Conservation (phyloP, 352 stramenopile genomes). For the Saprolegnia diclina region DNA sequence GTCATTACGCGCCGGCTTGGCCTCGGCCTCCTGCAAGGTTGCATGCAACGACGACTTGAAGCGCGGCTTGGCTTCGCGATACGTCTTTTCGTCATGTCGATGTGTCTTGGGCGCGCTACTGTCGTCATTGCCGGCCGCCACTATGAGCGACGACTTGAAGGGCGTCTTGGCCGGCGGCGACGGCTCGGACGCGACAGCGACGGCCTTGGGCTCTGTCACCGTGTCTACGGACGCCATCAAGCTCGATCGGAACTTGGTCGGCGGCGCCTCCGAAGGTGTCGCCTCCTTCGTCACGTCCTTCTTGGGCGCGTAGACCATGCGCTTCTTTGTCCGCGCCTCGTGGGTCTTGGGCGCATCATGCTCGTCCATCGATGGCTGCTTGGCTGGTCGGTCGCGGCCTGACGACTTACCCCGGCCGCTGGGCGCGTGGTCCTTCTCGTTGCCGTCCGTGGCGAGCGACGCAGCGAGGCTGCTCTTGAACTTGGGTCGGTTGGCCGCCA, state of each 20-base stretch:
- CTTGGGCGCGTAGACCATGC: constrained; percentile 3
- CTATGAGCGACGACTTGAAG: constrained; percentile 1
- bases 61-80: not conserved
- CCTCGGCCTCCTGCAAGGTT: not conserved
- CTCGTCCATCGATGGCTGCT: not conserved
- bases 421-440: no score
- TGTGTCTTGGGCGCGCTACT: no score
- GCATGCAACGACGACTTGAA: constrained; percentile 11
- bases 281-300: not conserved
- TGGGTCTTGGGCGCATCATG: not conserved
- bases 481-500: constrained; percentile 1
- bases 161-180: not conserved
- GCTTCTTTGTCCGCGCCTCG: not conserved
- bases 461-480: constrained; percentile 11
- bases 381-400: not conserved
- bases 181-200: not conserved
- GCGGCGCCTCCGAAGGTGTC: not conserved
- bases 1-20: not conserved
- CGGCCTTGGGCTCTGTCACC: not conserved
- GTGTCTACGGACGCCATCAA: not conserved
- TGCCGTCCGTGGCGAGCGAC: not conserved
- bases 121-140: not conserved
- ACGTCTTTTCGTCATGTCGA: constrained; percentile 1
- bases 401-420: no score
- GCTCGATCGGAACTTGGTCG: not conserved